Evolutionary conservation across 495 filamentous ascomycete genomes (phyloP), one percentile per base, ranked within the genome.

Genomic region (Hypoxylon fuscum): DNA sequence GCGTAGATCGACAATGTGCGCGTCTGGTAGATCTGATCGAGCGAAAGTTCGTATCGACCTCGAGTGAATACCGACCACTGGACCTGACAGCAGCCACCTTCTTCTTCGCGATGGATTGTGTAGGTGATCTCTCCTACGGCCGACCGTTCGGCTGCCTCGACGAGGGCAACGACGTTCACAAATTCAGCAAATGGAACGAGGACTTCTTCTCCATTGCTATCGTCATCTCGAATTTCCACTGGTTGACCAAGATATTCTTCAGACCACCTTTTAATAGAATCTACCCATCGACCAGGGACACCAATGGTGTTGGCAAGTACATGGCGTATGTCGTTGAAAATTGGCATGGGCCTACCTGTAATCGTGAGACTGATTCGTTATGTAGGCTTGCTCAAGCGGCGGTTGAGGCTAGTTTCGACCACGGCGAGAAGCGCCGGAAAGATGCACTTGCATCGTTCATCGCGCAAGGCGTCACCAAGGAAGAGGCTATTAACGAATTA

Each of bases 361-460:
- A 41, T 42, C 12, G 3, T 55, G 34, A 54, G 15, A 14, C 44
- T 62, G 29, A 59, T 50, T 9, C 22, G 14, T 22, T 5, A 10
- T 4, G 25, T 40, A 69, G 74, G 34, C 72, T 79, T 38, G 70
- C 75, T 27, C 72, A 77, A 44, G 71, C 71, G 29, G 59, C 69
- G 2, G 71, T 76, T 20, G 59, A 66, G 7, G 54, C 69, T 44
- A 66, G 78, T 18, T 68, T 75, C 9, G 34, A 25, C 2, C 40
- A 50, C 1, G 25, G 32, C 23, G 34, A 69, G 11, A 70, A 62
- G 11, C 66, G 65, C 8, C 61, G 69, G 21, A 38, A 23, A 12
- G 76, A 79, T 56, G 73, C 79, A 59, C 57, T 81, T 2, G 74
- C 73, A 11, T 73, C 73, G 1, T 83, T 85, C 48, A 75, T 84